Evolutionary conservation across 495 filamentous ascomycete species (phyloP).

Genomic region (Aspergillus diversus): DNA sequence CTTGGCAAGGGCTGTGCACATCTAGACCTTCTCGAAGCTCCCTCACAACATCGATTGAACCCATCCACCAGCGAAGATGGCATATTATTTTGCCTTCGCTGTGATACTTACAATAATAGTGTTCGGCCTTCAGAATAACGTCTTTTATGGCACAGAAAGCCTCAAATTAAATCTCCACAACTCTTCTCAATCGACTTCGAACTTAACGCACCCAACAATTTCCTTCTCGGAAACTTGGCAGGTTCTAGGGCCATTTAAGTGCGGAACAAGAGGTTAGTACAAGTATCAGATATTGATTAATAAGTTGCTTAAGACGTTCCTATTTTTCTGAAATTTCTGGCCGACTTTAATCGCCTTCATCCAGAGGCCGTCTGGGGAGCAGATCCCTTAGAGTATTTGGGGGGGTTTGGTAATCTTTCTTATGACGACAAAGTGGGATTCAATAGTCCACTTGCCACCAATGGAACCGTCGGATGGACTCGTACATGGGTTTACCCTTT

Average conservation of each 20-base stretch:
- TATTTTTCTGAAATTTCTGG: neutral
- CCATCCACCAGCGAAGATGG: slow-evolving; percentile 1
- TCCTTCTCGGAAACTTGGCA: slow-evolving; percentile 51
- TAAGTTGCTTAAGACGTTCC: neutral
- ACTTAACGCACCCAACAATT: slow-evolving; percentile 12
- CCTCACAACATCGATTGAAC: no score
- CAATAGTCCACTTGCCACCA: slow-evolving; percentile 51
- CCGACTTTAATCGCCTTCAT: slow-evolving; percentile 3
- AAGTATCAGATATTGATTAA: neutral
- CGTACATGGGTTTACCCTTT: slow-evolving; percentile 30
- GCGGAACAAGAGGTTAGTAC: slow-evolving; percentile 59
- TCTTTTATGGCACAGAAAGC: neutral
- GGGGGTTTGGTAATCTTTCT: slow-evolving; percentile 52
- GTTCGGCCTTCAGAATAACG: neutral
- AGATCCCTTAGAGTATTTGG: slow-evolving; percentile 56
- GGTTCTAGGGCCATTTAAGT: slow-evolving; percentile 62
- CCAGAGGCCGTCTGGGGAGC: slow-evolving; percentile 63
- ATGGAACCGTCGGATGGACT: slow-evolving; percentile 54
- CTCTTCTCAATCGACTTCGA: slow-evolving; percentile 12
- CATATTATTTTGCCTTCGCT: neutral
- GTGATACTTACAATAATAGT: neutral
- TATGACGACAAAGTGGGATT: slow-evolving; percentile 44
- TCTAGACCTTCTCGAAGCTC: no score
- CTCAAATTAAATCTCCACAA: neutral
- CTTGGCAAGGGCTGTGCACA: neutral